Base-by-base conservation (phyloP, 371 early-diverging fungal genomes). In the Mucor mucedo region DNA sequence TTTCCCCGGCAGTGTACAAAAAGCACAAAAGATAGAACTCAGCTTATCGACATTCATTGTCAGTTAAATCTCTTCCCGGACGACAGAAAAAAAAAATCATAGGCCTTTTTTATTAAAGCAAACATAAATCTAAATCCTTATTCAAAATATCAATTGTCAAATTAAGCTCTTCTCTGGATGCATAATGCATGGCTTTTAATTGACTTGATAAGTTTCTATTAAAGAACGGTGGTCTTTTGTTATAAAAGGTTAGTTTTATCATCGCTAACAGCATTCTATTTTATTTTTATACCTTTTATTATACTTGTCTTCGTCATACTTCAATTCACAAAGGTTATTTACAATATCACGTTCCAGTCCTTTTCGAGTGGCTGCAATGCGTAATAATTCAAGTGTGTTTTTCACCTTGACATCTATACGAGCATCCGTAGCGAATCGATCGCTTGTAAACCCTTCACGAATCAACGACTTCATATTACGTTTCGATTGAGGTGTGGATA, bases 351-450 rank as follows among this genome's bases (percentile, higher is more conserved):
- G 41, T 60, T 65, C 74, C 29, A 65, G 50, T 3, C 74, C 71
- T 11, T 53, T 55, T 10, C 49, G 40, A 32, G 39, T 14, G 5
- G 62, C 40, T 5, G 74, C 74, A n/a, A 60, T 44, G 14, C 58
- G 16, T 2, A 73, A 54, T n/a, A 73, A 60, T 6, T 48, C 49
- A 10, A 70, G 52, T 21, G 74, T 73, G 32, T 73, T 73, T 48
- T 58, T 45, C 6, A 38, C 72, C 68, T 53, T 55, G 30, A 3
- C 16, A 29, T 68, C 49, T 49, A 69, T 52, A 33, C 55, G 56
- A 13, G 63, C 44, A 58, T 72, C 73, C 14, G 11, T 32, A n/a
- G 52, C 38, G 50, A 59, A 33, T 9, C 11, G 32, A 21, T 66
- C 27, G n/a, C 56, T 62, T 29, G 63, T 48, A 52, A 72, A 69